Evolutionary conservation across 306 rosid genomes (phyloP).

Genomic region (Cercis canadensis): DNA sequence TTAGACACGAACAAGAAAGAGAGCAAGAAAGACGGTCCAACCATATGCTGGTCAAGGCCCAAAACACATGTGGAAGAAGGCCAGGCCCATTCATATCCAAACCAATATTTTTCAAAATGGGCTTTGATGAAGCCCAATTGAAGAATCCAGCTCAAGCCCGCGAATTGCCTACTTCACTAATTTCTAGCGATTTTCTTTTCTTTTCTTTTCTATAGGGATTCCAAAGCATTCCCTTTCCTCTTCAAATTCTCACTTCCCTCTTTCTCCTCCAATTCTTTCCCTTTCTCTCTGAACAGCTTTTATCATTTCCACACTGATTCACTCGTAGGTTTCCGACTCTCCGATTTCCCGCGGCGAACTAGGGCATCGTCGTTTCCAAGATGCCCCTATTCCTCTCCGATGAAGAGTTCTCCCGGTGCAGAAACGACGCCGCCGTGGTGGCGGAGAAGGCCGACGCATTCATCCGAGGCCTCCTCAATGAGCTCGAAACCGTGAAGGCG

Average conservation of each 20-base stretch:
- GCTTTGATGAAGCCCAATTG: too few relatives aligned
- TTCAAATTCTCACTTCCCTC: constrained; percentile 47
- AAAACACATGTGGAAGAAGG: too few relatives aligned
- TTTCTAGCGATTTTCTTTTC: neutral
- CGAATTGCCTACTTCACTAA: too few relatives aligned
- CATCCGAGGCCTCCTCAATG: constrained; percentile 71
- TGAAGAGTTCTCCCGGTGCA: constrained; percentile 76
- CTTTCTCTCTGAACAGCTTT: neutral
- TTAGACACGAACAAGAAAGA: too few relatives aligned
- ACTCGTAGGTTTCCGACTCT: neutral
- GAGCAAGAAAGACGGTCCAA: too few relatives aligned
- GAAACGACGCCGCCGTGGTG: constrained; percentile 55
- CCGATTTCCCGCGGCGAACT: constrained; percentile 14
- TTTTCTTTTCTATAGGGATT: neutral
- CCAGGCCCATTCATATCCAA: too few relatives aligned
- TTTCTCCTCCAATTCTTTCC: neutral
- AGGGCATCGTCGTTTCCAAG: constrained; percentile 41
- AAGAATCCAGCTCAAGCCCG: too few relatives aligned
- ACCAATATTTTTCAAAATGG: too few relatives aligned
- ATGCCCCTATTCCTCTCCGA: constrained; percentile 83
- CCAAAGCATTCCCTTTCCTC: constrained; percentile 3
- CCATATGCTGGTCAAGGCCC: too few relatives aligned
- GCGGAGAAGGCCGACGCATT: constrained; percentile 84
- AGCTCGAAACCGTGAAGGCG: constrained; percentile 84
- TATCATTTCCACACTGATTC: neutral